These are phyloP conservation scores for Pseudonitzschia multistriata DNA, from an alignment of 108 stramenopile genomes.

Conservation along the genomic window DNA sequence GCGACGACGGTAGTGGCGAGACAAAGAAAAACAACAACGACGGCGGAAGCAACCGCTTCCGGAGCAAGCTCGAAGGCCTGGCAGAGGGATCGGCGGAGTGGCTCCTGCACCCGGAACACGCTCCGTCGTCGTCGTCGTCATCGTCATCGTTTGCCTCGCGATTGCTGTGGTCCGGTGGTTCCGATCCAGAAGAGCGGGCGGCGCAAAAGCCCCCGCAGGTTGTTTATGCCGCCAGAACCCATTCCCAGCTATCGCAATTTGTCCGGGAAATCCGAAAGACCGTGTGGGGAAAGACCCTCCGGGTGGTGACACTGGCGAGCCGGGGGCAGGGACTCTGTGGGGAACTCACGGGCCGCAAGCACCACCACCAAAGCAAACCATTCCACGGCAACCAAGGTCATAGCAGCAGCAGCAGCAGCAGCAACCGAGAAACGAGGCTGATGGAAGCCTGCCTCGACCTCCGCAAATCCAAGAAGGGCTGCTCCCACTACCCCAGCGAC, in stretches of 20 bases:
- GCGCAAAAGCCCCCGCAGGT: slow-evolving; percentile 56
- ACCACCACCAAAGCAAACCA: too few species aligned
- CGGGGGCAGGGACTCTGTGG: slow-evolving; percentile 82
- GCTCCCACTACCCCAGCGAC: slow-evolving; percentile 60
- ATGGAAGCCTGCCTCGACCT: slow-evolving; percentile 93
- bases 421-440: slow-evolving; percentile 59
- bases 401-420: slow-evolving; percentile 12
- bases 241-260: slow-evolving; percentile 97
- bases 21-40: not conserved
- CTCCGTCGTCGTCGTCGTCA: not conserved
- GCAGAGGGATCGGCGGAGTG: slow-evolving; percentile 12
- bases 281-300: slow-evolving; percentile 55
- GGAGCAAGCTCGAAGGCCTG: not conserved
- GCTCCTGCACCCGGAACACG: not conserved
- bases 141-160: not conserved
- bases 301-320: slow-evolving; percentile 87
- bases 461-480: slow-evolving; percentile 46
- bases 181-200: not conserved
- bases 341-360: slow-evolving; percentile 30
- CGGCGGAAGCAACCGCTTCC: not conserved
- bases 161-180: too few species aligned
- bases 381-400: too few species aligned
- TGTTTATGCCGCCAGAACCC: slow-evolving; percentile 91
- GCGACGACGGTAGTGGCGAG: slow-evolving; percentile 2
- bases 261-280: slow-evolving; percentile 79